phyloP scores from a whole-genome alignment of 345 rosid genomes.

The Bretschneidera sinensis region DNA sequence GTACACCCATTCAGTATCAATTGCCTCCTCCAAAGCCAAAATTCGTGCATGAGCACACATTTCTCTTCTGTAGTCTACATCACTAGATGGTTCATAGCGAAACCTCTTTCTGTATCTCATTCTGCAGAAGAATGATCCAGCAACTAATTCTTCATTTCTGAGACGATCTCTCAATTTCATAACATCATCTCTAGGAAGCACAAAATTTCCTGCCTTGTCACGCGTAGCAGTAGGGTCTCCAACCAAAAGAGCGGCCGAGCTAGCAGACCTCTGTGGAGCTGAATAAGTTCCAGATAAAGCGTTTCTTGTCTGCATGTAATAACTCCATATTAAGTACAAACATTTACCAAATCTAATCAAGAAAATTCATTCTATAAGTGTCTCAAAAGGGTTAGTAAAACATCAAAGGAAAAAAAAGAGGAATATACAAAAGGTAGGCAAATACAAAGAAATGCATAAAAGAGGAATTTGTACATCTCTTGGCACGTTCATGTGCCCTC shows the following conservation, averaged over 20 bases:
- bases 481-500: background rate
- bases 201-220: constrained; percentile 94
- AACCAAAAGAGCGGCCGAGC: constrained; percentile 96
- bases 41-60: constrained; percentile 99
- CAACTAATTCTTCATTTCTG: constrained; percentile 84
- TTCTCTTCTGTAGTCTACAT: constrained; percentile 84
- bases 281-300: constrained; percentile 98
- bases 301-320: constrained; percentile 76
- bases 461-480: background rate
- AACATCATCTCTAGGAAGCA: constrained; percentile 99
- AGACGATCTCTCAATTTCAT: constrained; percentile 94
- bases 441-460: background rate
- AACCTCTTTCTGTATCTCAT: constrained; percentile 57
- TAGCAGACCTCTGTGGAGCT: constrained; percentile 99
- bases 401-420: background rate
- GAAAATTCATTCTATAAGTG: background rate
- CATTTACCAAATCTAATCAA: background rate
- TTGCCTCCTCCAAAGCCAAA: constrained; percentile 96
- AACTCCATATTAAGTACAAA: background rate
- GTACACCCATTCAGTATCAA: constrained; percentile 99
- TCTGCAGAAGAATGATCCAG: constrained; percentile 67
- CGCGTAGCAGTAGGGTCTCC: constrained; percentile 93
- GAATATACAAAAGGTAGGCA: background rate
- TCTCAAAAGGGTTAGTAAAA: background rate
- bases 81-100: constrained; percentile 49